Evolutionary conservation across 2,329 filamentous ascomycete species (phyloP).

Genomic region (Chaetothyriales sp.): DNA sequence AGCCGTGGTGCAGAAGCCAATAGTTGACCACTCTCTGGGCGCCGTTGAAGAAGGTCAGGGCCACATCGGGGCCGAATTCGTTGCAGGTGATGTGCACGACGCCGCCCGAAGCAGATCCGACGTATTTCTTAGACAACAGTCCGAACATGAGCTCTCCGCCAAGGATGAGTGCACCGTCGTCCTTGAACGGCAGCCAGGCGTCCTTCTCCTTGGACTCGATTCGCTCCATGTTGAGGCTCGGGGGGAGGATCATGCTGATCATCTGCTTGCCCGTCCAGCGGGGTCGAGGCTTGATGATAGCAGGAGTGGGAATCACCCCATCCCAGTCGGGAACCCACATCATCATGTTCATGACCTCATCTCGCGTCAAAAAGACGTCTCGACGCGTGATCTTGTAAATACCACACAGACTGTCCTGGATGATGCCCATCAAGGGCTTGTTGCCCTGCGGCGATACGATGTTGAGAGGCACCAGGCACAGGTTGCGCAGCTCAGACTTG

Average conservation of each 20-base stretch:
- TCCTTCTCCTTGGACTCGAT: slow-evolving; percentile 45
- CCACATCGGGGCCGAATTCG: slow-evolving; percentile 70
- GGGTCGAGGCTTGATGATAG: slow-evolving; percentile 83
- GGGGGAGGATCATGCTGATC: slow-evolving; percentile 80
- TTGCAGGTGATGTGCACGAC: slow-evolving; percentile 95
- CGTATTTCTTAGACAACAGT: slow-evolving; percentile 80
- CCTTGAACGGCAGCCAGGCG: slow-evolving; percentile 49
- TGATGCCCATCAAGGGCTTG: slow-evolving; percentile 96
- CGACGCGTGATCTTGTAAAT: slow-evolving; percentile 92
- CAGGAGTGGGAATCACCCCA: slow-evolving; percentile 79
- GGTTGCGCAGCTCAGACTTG: slow-evolving; percentile 79
- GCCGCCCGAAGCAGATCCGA: slow-evolving; percentile 80
- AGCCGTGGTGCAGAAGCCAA: slow-evolving; percentile 91
- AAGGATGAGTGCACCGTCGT: slow-evolving; percentile 70
- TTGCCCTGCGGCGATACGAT: slow-evolving; percentile 98
- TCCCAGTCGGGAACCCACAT: slow-evolving; percentile 98
- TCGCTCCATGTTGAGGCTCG: slow-evolving; percentile 65
- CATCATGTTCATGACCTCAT: slow-evolving; percentile 91
- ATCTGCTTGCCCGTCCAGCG: slow-evolving; percentile 98
- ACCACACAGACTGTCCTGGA: slow-evolving; percentile 92
- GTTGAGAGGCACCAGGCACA: slow-evolving; percentile 96
- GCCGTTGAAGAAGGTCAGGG: slow-evolving; percentile 92
- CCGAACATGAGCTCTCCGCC: slow-evolving; percentile 84
- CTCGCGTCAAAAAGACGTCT: slow-evolving; percentile 79
- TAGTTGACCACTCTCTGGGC: slow-evolving; percentile 91